Conservation (phyloP, 352 stramenopile species). For the Globisporangium nunn region DNA sequence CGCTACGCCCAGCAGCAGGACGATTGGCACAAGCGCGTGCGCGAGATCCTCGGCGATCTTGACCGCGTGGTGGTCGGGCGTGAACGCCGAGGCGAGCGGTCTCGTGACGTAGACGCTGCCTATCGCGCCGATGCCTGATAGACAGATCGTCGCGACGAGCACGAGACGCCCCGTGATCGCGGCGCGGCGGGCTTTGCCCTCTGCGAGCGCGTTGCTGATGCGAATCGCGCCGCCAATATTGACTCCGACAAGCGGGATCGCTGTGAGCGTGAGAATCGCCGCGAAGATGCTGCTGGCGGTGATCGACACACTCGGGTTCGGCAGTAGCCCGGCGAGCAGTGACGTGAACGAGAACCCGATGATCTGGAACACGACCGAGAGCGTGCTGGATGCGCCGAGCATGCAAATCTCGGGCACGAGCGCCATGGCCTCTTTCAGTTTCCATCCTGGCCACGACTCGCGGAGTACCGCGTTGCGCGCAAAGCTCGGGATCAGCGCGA, state of each 20-base stretch:
- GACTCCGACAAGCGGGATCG: conserved; percentile 24
- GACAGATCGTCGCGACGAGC: conserved; percentile 8
- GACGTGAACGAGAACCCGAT: conserved; percentile 13
- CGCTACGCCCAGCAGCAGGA: conserved; percentile 7
- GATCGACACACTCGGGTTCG: conserved; percentile 26
- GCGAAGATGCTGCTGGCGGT: conserved; percentile 28
- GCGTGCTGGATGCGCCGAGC: conserved; percentile 11
- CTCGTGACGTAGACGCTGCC: conserved; percentile 16
- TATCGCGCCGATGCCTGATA: conserved; percentile 12
- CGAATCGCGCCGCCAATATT: conserved; percentile 25
- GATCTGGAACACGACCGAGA: conserved; percentile 19
- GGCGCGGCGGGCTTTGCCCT: conserved; percentile 19
- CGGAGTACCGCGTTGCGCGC: conserved; percentile 17
- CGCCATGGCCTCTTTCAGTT: conserved; percentile 4
- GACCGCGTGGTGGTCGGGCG: conserved; percentile 4
- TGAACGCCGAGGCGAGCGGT: conserved; percentile 15
- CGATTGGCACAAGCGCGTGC: conserved; percentile 6
- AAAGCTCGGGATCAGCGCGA: conserved; percentile 18
- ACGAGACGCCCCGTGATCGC: conserved; percentile 14
- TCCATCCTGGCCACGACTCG: conserved; percentile 17
- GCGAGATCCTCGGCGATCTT: not conserved
- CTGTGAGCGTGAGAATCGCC: conserved; percentile 19
- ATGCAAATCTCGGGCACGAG: conserved; percentile 11
- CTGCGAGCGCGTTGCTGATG: conserved; percentile 26
- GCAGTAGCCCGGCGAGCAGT: conserved; percentile 21